Base-by-base conservation (phyloP, 2,329 filamentous ascomycete species). In the Mariannaea elegans region DNA sequence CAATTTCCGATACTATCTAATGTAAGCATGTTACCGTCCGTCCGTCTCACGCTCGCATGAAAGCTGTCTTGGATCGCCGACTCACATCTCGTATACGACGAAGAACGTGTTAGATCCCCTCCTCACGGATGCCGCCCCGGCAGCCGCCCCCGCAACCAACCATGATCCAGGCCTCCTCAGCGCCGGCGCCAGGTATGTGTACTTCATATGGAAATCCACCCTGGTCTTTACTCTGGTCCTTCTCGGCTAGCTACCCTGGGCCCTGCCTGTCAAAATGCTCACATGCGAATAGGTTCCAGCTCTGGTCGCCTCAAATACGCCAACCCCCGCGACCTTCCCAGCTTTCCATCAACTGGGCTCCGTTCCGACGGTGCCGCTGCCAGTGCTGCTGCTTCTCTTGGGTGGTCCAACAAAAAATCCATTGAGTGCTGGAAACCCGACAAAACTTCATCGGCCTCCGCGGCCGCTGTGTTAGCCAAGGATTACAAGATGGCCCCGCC, bases 341-440 rank as follows among this genome's bases (percentile, higher is more conserved):
- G 89, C 70, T 94, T 84, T 69, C 91, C 92, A 12, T 88, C 89
- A 9, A 74, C 82, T 57, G 90, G 91, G 34, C 81, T 92, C 58
- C 78, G 74, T 53, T 68, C 80, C 42, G 80, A 84, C 66, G 80
- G 78, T 67, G 81, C 83, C 50, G 92, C 91, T 56, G 92, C 91
- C 61, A 86, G 89, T 65, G 87, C 90, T 55, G 93, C 92, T 53
- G 91, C 91, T 38, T 86, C 84, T 50, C 80, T 94, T 44, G 92
- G 92, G 49, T 91, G 92, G 81, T 82, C 86, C 47, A 91, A 87
- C 71, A 86, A 87, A 67, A 91, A 87, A 71, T 75, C 86, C 3
- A 80, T 88, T 49, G 84, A 91, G 73, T 80, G 82, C 72, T 91
- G 88, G 88, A 89, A 85, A 71, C 87, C 89, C 16, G 82, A 87